Evolutionary conservation across 192 early-diverging fungal species (phyloP), one percentile per base, ranked within the genome.

Genomic region (Entrophospora sp.): DNA sequence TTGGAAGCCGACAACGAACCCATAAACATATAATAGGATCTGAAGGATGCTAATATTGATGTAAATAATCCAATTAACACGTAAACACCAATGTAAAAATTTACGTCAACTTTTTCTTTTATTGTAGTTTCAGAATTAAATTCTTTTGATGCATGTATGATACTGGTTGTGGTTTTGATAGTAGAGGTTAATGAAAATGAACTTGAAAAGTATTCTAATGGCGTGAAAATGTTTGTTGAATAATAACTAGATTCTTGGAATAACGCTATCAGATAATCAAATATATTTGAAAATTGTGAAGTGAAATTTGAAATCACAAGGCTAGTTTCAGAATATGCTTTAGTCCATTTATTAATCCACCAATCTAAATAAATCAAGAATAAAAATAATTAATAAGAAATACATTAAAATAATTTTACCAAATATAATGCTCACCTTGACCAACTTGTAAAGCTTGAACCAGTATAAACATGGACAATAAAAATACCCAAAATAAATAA

Each of bases 51-150:
- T 35, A 85, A 53, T 38, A 79, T 2, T 24, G 75, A 63, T 5
- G 76, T 69, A 8, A 66, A 27, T 4, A 79, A 37, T n/a, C 87
- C 86, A 32, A 89, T 65, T 9, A 79, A 59, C 18, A 86, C 66
- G 63, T 90, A 92, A 1, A 81, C 34, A 16, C 73, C 71, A 18
- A 92, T 76, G 70, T 88, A 92, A 55, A 75, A 87, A 24, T 69
- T 74, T 1, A 83, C 73, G 68, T 82, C 66, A 14, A 81, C 75
- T 69, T 12, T 42, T 38, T 36, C 52, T 63, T 28, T 69, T 59
- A 59, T 63, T 69, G 64, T 14, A 64, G 6, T 30, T 37, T 58
- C 7, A 38, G 3, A 58, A n/a, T n/a, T n/a, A n/a, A n/a, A n/a
- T n/a, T n/a, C n/a, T n/a, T n/a, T n/a, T n/a, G n/a, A n/a, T n/a